Evolutionary conservation across 2,329 filamentous ascomycete species (phyloP), one percentile per base, ranked within the genome.

Genomic region (Sphaerulina vaccinii): DNA sequence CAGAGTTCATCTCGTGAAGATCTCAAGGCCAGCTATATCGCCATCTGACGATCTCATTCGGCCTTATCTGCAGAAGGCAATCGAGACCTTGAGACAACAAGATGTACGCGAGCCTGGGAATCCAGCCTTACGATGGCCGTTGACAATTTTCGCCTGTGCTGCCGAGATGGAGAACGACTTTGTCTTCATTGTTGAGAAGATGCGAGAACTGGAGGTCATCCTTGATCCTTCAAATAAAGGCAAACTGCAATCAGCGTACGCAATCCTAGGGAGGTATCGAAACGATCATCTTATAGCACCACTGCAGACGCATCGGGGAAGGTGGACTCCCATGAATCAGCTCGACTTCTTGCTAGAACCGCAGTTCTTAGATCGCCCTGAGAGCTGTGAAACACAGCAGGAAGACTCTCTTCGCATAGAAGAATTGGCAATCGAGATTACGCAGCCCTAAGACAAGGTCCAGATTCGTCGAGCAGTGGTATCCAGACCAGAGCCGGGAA

Each of bases 141-240:
- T 59, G 9, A 57, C 52, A 6, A 49, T 57, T 7, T 36, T 59
- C 2, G 54, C 49, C 3, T 59, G 57, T 27, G 57, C 57, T 21
- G 23, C 49, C 5, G 35, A 42, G 3, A 48, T 21, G 5, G 39
- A 55, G 4, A 24, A 46, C 13, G 57, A 57, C 7, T 54, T 55
- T 16, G 35, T 43, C 2, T 33, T 55, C 5, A 21, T 57, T 3
- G 16, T 33, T 13, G 32, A 13, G 4, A 40, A 38, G 27, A 57
- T 57, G 55, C 21, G 47, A 21, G 39, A 57, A 13, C 45, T 57
- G 8, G 40, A 43, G 40, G 10, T 15, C 19, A 42, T 54, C 9
- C 37, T 59, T 4, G 46, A 59, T 21, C 54, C 46, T n/a, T 55
- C 49, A 1, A 57, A 57, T 27, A 36, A 36, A 9, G 18, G 24